Base-by-base conservation (phyloP, 208 protist species). In the Leishmania braziliensis region DNA sequence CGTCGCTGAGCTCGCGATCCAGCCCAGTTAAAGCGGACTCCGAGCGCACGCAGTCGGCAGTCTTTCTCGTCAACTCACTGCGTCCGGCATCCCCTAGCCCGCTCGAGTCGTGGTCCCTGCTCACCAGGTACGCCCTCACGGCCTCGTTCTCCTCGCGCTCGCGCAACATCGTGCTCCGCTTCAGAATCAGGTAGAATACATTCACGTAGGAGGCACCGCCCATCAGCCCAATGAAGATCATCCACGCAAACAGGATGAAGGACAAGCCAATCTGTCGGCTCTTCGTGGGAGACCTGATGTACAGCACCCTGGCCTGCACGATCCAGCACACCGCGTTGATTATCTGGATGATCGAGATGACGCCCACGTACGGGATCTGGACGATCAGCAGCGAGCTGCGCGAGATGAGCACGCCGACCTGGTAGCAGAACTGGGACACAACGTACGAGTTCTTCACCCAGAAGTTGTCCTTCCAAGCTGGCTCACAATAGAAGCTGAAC, bases 161-260 rank as follows among this genome's bases (percentile, higher is more conserved):
- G 53, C 90, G 85, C 83, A 90, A 83, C 10, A 60, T 29, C 20
- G 79, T 46, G 39, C 86, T 84, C 6, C 84, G 82, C 60, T 87
- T 80, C 18, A 98, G 81, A 56, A 98, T 92, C 29, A 97, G 83
- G 79, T 95, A 98, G 65, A 98, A 98, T 26, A 93, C 86, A 82
- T 98, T 98, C 18, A 98, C 96, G 84, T 98, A 98, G 12, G 91
- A 96, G 9, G 93, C 92, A 51, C 96, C 96, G 58, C 96, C 95
- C 29, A 98, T 74, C 14, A 98, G 82, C 33, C 96, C 96, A 48
- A 97, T 92, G 69, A 94, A 97, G n/a, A 98, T 36, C 95, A 98
- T 98, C 86, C 91, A 93, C 29, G 77, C 85, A 73, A 98, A 98
- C 16, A 95, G 84, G 5, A 93, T 33, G 78, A 95, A 97, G 54